These are phyloP conservation scores for Trichoderma asperelloides DNA, from an alignment of 495 filamentous ascomycete species.

Conservation along the genomic window DNA sequence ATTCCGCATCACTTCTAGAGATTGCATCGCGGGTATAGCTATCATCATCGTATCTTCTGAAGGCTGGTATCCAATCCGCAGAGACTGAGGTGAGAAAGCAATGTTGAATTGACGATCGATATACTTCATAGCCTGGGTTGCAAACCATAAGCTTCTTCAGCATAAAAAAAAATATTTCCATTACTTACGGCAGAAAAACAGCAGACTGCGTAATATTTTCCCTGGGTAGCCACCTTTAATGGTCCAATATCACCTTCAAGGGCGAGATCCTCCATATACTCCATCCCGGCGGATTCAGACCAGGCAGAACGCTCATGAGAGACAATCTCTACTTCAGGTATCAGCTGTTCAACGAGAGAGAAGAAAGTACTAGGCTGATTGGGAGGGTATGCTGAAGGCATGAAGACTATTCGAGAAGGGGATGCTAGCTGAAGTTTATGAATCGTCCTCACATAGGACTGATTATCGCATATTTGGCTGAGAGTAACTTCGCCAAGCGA, in stretches of 20 bases:
- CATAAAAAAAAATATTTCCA: not conserved
- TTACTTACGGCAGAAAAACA: slow-evolving; percentile 73
- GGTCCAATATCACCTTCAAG: slow-evolving; percentile 69
- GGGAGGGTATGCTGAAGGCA: slow-evolving; percentile 52
- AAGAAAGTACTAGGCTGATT: slow-evolving; percentile 66
- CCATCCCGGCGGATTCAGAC: slow-evolving; percentile 73
- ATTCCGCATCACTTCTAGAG: slow-evolving; percentile 87
- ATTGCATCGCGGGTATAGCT: slow-evolving; percentile 74
- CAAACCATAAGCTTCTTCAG: not conserved
- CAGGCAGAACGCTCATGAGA: slow-evolving; percentile 76
- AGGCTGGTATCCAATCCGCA: slow-evolving; percentile 80
- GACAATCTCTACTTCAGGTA: slow-evolving; percentile 48
- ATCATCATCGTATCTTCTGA: slow-evolving; percentile 93
- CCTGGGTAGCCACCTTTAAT: slow-evolving; percentile 65
- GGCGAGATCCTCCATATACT: slow-evolving; percentile 70
- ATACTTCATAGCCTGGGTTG: slow-evolving; percentile 65
- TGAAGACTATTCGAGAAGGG: slow-evolving; percentile 65
- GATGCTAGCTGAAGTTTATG: slow-evolving; percentile 75
- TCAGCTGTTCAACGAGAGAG: slow-evolving; percentile 61
- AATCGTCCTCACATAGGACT: slow-evolving; percentile 75
- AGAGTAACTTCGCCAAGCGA: slow-evolving; percentile 72
- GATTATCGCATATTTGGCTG: slow-evolving; percentile 83
- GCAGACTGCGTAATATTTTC: slow-evolving; percentile 85
- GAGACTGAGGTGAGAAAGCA: slow-evolving; percentile 63
- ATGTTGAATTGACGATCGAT: slow-evolving; percentile 54